Base-by-base conservation (phyloP, 1,284 basidiomycete species). In the Leccinum subfulvum region DNA sequence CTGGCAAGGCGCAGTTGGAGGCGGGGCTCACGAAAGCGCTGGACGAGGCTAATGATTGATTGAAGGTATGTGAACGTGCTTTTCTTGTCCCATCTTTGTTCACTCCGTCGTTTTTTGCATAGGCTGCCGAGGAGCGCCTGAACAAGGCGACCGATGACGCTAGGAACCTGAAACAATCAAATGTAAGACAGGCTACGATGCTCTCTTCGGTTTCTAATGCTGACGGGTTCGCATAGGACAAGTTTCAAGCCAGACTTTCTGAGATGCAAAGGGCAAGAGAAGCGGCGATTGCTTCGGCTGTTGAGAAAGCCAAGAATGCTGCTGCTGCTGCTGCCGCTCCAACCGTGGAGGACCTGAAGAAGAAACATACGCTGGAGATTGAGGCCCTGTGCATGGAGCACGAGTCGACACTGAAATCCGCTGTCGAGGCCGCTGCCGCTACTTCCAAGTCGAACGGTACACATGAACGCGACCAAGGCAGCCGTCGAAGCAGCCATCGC, bases 301-400 rank as follows among this genome's bases (percentile, higher is more conserved):
- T 86, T 4, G 82, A 84, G 56, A 84, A 85, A 65, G 75, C 81
- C 9, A 83, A 82, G 65, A 75, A 67, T 55, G 85, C 85, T 66
- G 44, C 39, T 10, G 61, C 68, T n/a, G 60, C 70, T 11, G 66
- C 71, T 39, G 33, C 72, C 1, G 21, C 2, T 23, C 59, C 65
- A 1, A 61, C 68, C 5, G 71, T 76, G 5, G 82, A 82, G 28
- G 82, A 82, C 35, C 56, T 81, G 41, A 63, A 69, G 30, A 82
- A 80, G 66, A 80, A 80, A 58, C 89, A 90, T 67, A 80, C 81
- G 2, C 84, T 83, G 58, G 88, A 90, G 68, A 71, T 91, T 51
- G 78, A 79, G 39, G 77, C 78, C 0, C 74, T 89, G 33, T 82
- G 87, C 68, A 78, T 80, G 53, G 82, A 80, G 65, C 82, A 90